These are phyloP conservation scores for Fusarium sambucinum DNA, from an alignment of 2,329 filamentous ascomycete species.

Conservation along the genomic window DNA sequence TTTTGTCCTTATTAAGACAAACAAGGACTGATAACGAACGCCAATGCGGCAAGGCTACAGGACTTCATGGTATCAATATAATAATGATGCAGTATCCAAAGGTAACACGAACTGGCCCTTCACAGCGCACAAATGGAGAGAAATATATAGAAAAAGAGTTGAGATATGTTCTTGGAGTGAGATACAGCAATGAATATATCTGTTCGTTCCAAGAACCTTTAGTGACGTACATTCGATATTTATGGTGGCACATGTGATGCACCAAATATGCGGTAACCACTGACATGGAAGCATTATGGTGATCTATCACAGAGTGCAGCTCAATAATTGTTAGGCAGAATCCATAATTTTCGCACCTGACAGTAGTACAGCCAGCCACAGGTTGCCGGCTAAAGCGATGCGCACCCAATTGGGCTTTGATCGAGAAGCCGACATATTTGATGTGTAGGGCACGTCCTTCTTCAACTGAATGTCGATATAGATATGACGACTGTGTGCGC, in stretches of 20 bases:
- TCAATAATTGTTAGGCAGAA: too few species aligned
- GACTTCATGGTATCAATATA: conserved; percentile 17
- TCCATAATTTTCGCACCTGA: conserved; percentile 15
- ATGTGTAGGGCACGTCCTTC: conserved; percentile 6
- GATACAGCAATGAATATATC: neutral
- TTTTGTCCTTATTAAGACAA: conserved; percentile 3
- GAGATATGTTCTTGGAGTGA: neutral
- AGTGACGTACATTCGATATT: conserved; percentile 4
- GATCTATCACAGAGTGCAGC: conserved; percentile 7
- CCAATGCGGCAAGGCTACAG: neutral
- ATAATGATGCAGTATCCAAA: neutral
- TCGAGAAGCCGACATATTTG: conserved; percentile 12
- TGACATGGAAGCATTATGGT: neutral
- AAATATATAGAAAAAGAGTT: neutral
- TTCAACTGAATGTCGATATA: neutral
- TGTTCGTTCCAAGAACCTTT: neutral
- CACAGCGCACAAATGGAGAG: neutral
- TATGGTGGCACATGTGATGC: conserved; percentile 7
- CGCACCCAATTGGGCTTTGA: conserved; percentile 18
- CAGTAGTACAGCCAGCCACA: neutral
- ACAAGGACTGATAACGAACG: neutral
- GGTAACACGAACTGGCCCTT: neutral
- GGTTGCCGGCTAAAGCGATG: conserved; percentile 3
- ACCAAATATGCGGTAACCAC: neutral
- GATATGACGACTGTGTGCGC: neutral